Percentiles rank a stretch among this genome's conserved stretches.
Conservation (phyloP, 768 basidiomycete genomes). For the Tulasnella sp. region DNA sequence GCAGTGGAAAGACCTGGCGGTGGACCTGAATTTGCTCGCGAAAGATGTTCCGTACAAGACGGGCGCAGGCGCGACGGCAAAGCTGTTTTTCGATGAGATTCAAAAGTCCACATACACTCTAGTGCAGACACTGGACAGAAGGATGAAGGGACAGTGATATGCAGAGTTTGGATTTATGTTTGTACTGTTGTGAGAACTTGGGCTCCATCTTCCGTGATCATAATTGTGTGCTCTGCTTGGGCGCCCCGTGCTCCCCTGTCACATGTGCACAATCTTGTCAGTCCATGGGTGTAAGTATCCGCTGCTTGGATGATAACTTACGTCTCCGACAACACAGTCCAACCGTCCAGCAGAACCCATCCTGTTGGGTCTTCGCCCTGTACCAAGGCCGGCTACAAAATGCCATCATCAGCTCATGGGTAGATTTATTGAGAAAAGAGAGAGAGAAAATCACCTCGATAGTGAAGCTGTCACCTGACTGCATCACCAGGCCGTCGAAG, state of each 20-base stretch:
- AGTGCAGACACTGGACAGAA: constrained; percentile 10
- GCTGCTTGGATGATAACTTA: constrained; percentile 25
- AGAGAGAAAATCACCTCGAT: constrained; percentile 51
- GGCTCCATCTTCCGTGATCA: constrained; percentile 67
- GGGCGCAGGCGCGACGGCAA: not conserved
- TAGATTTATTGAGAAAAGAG: not conserved
- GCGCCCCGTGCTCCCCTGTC: constrained; percentile 60
- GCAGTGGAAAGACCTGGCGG: constrained; percentile 10
- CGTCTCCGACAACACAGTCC: constrained; percentile 83
- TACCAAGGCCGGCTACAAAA: constrained; percentile 56
- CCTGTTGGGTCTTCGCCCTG: constrained; percentile 58
- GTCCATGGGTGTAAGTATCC: no score
- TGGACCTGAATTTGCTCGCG: constrained; percentile 10
- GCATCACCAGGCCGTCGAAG: constrained; percentile 41
- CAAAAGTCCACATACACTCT: not conserved
- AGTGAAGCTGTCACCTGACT: constrained; percentile 81
- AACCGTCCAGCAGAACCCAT: constrained; percentile 82
- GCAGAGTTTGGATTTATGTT: not conserved
- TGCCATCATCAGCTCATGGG: not conserved
- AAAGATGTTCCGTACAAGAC: constrained; percentile 7
- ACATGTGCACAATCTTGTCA: no score
- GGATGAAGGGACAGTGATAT: not conserved
- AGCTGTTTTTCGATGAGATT: constrained; percentile 6
- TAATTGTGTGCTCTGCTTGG: constrained; percentile 80
- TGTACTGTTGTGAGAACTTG: constrained; percentile 56